phyloP scores from a whole-genome alignment of 2,329 filamentous ascomycete genomes.

The Chrysosporium keratinophilum region DNA sequence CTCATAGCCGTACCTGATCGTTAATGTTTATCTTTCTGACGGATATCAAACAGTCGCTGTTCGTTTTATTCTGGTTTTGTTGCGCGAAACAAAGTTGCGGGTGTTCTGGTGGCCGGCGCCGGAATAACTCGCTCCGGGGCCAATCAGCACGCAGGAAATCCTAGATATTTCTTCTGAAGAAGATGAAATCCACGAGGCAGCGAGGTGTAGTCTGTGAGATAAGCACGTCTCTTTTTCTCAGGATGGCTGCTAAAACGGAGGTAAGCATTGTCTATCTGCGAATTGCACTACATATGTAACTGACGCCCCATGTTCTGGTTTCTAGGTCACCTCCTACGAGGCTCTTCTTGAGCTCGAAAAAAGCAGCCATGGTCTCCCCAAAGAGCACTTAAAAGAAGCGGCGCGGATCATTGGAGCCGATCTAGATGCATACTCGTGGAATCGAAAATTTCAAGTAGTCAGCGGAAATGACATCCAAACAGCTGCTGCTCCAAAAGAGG shows the following conservation, averaged over 20 bases:
- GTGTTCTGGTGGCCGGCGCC: conserved; percentile 22
- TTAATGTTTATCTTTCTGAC: not conserved
- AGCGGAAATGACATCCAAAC: not conserved
- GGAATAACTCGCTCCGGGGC: conserved; percentile 26
- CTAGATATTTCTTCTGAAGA: conserved; percentile 14
- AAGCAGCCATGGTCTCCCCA: conserved; percentile 30
- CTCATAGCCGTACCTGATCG: not conserved
- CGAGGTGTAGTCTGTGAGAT: not conserved
- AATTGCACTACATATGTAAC: not conserved
- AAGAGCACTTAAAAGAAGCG: conserved; percentile 32
- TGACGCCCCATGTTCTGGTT: not conserved
- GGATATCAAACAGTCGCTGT: not conserved
- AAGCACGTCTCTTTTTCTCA: conserved; percentile 17
- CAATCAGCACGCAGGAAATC: conserved; percentile 15
- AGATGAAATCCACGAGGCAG: not conserved
- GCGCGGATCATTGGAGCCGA: conserved; percentile 36
- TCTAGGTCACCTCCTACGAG: conserved; percentile 34
- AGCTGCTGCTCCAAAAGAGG: conserved; percentile 41
- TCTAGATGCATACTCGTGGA: conserved; percentile 18
- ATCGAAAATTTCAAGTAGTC: not conserved
- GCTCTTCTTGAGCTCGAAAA: conserved; percentile 38
- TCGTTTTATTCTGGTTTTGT: conserved; percentile 8
- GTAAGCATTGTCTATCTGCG: conserved; percentile 21
- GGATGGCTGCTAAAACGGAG: conserved; percentile 30
- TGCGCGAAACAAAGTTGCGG: conserved; percentile 1